Percentiles rank a stretch among this genome's conserved stretches.
Conservation (phyloP, 805 yeast species). For the Candida endomychidarum region DNA sequence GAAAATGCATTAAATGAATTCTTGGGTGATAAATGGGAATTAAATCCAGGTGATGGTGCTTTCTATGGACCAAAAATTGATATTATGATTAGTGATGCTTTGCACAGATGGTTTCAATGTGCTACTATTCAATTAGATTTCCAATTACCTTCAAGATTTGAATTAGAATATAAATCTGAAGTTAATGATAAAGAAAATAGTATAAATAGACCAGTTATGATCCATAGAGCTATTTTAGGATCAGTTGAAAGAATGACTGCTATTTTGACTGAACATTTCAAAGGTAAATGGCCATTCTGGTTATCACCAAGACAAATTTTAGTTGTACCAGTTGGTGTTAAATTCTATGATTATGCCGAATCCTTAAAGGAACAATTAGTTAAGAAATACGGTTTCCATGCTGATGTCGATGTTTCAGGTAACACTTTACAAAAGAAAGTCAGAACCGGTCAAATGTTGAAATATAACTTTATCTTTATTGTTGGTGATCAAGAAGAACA, state of each 20-base stretch:
- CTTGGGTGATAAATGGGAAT: slow-evolving; percentile 80
- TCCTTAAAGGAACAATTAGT: slow-evolving; percentile 64
- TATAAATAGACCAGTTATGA: slow-evolving; percentile 92
- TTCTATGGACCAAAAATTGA: slow-evolving; percentile 96
- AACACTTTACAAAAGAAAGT: slow-evolving; percentile 98
- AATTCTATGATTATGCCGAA: slow-evolving; percentile 87
- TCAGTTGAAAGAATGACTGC: slow-evolving; percentile 99
- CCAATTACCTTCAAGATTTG: slow-evolving; percentile 95
- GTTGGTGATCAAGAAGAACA: slow-evolving; percentile 94
- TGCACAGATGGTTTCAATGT: slow-evolving; percentile 97
- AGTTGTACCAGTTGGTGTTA: slow-evolving; percentile 96
- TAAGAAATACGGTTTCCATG: slow-evolving; percentile 76
- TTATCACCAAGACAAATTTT: slow-evolving; percentile 97
- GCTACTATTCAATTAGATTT: slow-evolving; percentile 98
- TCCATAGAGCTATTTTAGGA: slow-evolving; percentile 98
- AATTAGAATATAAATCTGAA: slow-evolving; percentile 75
- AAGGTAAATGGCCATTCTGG: slow-evolving; percentile 99
- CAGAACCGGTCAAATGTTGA: slow-evolving; percentile 91
- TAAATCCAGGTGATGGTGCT: slow-evolving; percentile 97
- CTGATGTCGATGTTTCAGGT: slow-evolving; percentile 91
- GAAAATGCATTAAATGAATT: slow-evolving; percentile 79
- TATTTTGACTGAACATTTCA: slow-evolving; percentile 94
- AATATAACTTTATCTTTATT: slow-evolving; percentile 92
- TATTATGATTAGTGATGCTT: slow-evolving; percentile 91
- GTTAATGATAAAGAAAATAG: slow-evolving; percentile 55